Evolutionary conservation across 2,329 filamentous ascomycete genomes (phyloP), one percentile per base, ranked within the genome.

Genomic region (Alternaria sp.): DNA sequence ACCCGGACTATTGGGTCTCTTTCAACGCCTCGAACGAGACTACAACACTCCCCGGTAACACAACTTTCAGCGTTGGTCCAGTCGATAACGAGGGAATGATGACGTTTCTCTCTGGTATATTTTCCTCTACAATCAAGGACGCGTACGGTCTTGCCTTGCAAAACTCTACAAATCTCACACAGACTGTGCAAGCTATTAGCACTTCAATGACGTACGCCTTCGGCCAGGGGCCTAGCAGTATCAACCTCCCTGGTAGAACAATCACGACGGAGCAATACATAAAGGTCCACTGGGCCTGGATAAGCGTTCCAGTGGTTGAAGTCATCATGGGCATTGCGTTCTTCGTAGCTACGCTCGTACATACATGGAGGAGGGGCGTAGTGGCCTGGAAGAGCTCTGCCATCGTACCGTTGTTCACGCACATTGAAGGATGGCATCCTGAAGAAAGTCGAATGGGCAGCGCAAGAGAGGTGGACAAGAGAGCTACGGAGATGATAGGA

Each of bases 301-400:
- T 55, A 8, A n/a, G 19, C n/a, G 21, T 56, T 13, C 43, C 51
- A 5, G 28, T 60, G 3, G 26, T 21, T 2, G 53, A 58, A n/a
- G 53, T 58, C 28, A 40, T 19, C 15, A 61, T 57, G 54, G 53
- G 53, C 15, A 52, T 58, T 44, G 25, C 26, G 10, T 61, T 61
- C 25, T 49, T 61, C 12, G 6, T 46, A n/a, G 32, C 45, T 19
- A 61, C 53, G 26, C 17, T 61, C 13, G 21, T 52, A 3, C 47
- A 61, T 12, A 61, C 53, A 13, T 40, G 32, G 53, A 46, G 59
- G 25, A 61, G 45, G n/a, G 46, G 36, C 3, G 36, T 61, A 36
- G 59, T 46, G 19, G 36, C 59, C 4, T 61, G 59, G 59, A 61
- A 52, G 10, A 44, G 45, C n/a, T 61, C 53, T 5, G 53, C 45